Evolutionary conservation across 768 basidiomycete species (phyloP).

Genomic region (Podaxis pistillaris): DNA sequence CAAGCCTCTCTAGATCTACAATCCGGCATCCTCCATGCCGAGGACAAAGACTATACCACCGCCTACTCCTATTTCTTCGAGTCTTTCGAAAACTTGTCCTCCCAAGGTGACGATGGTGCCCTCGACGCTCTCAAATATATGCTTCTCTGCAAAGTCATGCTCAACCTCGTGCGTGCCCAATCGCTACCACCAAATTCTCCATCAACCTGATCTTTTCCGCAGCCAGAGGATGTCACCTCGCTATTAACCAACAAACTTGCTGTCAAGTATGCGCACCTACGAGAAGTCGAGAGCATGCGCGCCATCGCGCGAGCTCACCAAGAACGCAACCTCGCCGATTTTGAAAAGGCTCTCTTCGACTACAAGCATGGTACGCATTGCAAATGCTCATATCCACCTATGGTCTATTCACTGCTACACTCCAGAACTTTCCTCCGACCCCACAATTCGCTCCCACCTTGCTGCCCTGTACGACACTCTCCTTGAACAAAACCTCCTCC

Average conservation of each 20-base stretch:
- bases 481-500: constrained; percentile 90
- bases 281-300: constrained; percentile 95
- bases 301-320: constrained; percentile 94
- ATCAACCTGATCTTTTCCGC: neutral
- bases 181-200: neutral
- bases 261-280: constrained; percentile 78
- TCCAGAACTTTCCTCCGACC: constrained; percentile 90
- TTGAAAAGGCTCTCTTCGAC: constrained; percentile 83
- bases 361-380: constrained; percentile 68
- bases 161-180: constrained; percentile 70
- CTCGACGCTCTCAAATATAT: constrained; percentile 94
- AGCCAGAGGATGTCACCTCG: constrained; percentile 90
- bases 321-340: constrained; percentile 84
- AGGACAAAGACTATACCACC: constrained; percentile 97
- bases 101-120: constrained; percentile 75
- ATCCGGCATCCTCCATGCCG: constrained; percentile 82
- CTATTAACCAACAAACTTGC: constrained; percentile 87
- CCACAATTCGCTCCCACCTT: constrained; percentile 93
- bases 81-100: constrained; percentile 85
- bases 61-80: constrained; percentile 98
- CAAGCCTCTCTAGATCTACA: constrained; percentile 53
- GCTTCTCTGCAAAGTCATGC: constrained; percentile 98
- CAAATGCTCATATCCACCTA: neutral
- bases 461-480: constrained; percentile 94
- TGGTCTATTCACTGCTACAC: neutral